These are phyloP conservation scores for Phaeotremella skinneri DNA, from an alignment of 768 basidiomycete genomes.

Conservation along the genomic window DNA sequence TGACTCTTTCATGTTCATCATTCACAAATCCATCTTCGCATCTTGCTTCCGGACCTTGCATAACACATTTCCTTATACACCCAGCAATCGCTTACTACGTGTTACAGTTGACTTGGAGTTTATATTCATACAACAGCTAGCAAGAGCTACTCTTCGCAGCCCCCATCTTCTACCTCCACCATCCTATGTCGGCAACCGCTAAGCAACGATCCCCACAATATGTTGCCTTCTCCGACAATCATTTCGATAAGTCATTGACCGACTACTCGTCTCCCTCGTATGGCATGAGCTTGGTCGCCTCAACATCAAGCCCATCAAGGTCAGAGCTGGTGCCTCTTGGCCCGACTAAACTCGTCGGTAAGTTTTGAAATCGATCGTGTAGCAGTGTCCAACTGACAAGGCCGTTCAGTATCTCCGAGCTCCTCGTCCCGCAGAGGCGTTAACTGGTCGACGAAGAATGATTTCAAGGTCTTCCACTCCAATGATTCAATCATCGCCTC, in stretches of 20 bases:
- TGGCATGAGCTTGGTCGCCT: slow-evolving; percentile 18
- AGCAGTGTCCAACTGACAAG: not conserved
- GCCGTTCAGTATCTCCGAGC: not conserved
- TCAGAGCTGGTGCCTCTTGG: slow-evolving; percentile 30
- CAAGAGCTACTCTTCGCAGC: too few relatives aligned
- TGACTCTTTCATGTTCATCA: too few relatives aligned
- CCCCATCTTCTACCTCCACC: too few relatives aligned
- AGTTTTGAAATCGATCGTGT: slow-evolving; percentile 2
- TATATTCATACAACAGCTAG: too few relatives aligned
- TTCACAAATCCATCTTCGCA: not conserved
- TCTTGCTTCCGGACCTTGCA: too few relatives aligned
- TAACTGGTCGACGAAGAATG: slow-evolving; percentile 30
- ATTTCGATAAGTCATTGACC: not conserved
- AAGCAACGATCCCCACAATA: not conserved
- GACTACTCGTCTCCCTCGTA: slow-evolving; percentile 15
- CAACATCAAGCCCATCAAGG: slow-evolving; percentile 15
- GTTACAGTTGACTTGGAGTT: too few relatives aligned
- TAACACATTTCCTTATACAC: too few relatives aligned
- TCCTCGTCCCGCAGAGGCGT: slow-evolving; percentile 22
- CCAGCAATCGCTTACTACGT: too few relatives aligned
- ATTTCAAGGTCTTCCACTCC: slow-evolving; percentile 34
- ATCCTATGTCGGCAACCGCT: not conserved
- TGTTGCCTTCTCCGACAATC: not conserved
- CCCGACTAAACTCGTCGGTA: slow-evolving; percentile 27
- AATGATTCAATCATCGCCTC: slow-evolving; percentile 34